These are phyloP conservation scores for Cardiospermum halicacabum DNA, from an alignment of 345 rosid genomes.

Conservation along the genomic window DNA sequence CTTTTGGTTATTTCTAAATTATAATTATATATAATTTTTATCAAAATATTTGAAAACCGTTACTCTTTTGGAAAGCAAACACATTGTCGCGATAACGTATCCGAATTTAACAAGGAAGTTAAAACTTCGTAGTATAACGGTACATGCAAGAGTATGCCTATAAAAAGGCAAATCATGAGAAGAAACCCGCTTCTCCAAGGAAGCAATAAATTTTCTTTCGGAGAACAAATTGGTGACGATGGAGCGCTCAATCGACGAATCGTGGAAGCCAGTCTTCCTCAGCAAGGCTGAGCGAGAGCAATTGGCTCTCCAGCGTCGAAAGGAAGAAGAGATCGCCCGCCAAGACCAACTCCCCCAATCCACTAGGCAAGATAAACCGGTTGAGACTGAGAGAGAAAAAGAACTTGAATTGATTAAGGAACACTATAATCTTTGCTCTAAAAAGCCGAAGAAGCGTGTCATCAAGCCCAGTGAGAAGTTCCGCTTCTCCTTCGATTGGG, in stretches of 20 bases:
- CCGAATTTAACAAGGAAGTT: too few relatives aligned
- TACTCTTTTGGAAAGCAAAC: too few relatives aligned
- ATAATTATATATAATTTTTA: too few relatives aligned
- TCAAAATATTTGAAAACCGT: too few relatives aligned
- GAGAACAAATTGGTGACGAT: slow-evolving; percentile 13
- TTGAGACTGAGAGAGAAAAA: slow-evolving; percentile 74
- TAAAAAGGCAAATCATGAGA: too few relatives aligned
- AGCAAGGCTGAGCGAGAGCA: slow-evolving; percentile 62
- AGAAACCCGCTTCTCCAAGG: too few relatives aligned
- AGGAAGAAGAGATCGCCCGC: slow-evolving; percentile 47
- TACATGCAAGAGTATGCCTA: too few relatives aligned
- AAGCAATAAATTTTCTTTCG: too few relatives aligned
- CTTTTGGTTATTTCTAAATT: too few relatives aligned
- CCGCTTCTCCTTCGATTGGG: slow-evolving; percentile 95
- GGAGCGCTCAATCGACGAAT: slow-evolving; percentile 38
- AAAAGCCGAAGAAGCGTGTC: slow-evolving; percentile 92
- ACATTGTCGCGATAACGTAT: too few relatives aligned
- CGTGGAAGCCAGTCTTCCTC: slow-evolving; percentile 47
- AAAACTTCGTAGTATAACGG: too few relatives aligned
- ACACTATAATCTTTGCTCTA: slow-evolving; percentile 85
- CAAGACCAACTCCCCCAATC: slow-evolving; percentile 18
- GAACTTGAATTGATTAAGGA: slow-evolving; percentile 82
- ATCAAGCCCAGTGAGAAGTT: slow-evolving; percentile 91
- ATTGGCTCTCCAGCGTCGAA: slow-evolving; percentile 83
- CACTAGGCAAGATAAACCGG: slow-evolving; percentile 64